These are phyloP conservation scores for Nannochloris sp. DNA, from an alignment of 139 green algal species.

Conservation along the genomic window DNA sequence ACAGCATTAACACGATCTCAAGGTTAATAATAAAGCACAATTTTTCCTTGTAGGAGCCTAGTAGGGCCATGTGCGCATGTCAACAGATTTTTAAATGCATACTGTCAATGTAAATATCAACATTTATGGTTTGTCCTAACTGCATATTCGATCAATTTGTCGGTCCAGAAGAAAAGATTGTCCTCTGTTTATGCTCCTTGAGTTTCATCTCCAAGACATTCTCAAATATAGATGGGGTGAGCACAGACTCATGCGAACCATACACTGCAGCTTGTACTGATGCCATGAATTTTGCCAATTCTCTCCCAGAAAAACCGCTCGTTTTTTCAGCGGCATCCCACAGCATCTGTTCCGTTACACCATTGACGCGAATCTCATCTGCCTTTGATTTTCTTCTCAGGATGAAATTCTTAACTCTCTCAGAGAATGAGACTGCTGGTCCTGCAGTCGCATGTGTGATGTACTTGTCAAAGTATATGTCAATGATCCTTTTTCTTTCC, in stretches of 20 bases:
- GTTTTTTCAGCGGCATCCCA: slow-evolving; percentile 60
- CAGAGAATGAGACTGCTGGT: slow-evolving; percentile 31
- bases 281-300: slow-evolving; percentile 93
- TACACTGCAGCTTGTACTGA: slow-evolving; percentile 83
- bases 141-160: neutral
- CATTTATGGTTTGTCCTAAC: neutral
- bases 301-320: slow-evolving; percentile 86
- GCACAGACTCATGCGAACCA: slow-evolving; percentile 49
- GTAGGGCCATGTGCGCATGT: neutral
- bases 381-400: slow-evolving; percentile 7
- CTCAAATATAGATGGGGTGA: slow-evolving; percentile 61
- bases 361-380: slow-evolving; percentile 50
- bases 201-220: slow-evolving; percentile 43
- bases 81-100: neutral
- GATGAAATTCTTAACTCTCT: slow-evolving; percentile 4
- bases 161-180: slow-evolving; percentile 11
- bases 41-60: too few relatives aligned
- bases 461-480: slow-evolving; percentile 87
- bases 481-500: slow-evolving; percentile 66
- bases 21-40: too few relatives aligned
- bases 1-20: too few relatives aligned
- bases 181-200: slow-evolving; percentile 22
- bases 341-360: slow-evolving; percentile 30
- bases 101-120: neutral
- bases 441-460: slow-evolving; percentile 53